Evolutionary conservation across 2,329 filamentous ascomycete species (phyloP).

Genomic region (Pseudogymnoascus sp.): DNA sequence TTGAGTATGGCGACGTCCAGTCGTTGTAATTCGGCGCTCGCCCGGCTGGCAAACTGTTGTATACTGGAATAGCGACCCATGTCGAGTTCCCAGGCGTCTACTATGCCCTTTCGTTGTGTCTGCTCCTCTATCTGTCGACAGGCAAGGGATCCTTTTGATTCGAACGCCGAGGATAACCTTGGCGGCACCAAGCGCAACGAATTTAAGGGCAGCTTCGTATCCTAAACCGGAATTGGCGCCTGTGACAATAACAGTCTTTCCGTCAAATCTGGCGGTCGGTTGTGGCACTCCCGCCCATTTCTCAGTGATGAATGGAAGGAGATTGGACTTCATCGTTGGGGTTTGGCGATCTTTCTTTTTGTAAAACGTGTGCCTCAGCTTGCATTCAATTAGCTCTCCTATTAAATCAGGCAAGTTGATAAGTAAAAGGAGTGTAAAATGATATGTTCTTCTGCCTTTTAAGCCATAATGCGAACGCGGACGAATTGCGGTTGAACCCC

Average conservation of each 20-base stretch:
- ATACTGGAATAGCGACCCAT: slow-evolving; percentile 17
- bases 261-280: slow-evolving; percentile 12
- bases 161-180: slow-evolving; percentile 38
- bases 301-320: neutral
- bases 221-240: slow-evolving; percentile 40
- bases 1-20: slow-evolving; percentile 11
- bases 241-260: slow-evolving; percentile 31
- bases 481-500: neutral
- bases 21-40: neutral
- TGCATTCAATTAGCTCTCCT: neutral
- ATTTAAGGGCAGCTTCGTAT: slow-evolving; percentile 33
- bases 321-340: neutral
- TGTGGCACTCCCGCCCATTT: slow-evolving; percentile 3
- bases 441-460: neutral
- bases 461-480: neutral
- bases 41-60: slow-evolving; percentile 10
- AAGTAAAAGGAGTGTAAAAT: neutral
- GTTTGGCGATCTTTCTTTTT: neutral
- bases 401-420: neutral
- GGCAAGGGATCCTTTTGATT: slow-evolving; percentile 30
- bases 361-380: neutral
- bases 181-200: slow-evolving; percentile 29
- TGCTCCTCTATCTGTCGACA: slow-evolving; percentile 23
- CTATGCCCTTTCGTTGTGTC: slow-evolving; percentile 9
- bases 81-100: slow-evolving; percentile 19